Percentiles rank a stretch among this genome's conserved stretches.
Conservation (phyloP, 768 basidiomycete genomes). For the Lepiota venenata region DNA sequence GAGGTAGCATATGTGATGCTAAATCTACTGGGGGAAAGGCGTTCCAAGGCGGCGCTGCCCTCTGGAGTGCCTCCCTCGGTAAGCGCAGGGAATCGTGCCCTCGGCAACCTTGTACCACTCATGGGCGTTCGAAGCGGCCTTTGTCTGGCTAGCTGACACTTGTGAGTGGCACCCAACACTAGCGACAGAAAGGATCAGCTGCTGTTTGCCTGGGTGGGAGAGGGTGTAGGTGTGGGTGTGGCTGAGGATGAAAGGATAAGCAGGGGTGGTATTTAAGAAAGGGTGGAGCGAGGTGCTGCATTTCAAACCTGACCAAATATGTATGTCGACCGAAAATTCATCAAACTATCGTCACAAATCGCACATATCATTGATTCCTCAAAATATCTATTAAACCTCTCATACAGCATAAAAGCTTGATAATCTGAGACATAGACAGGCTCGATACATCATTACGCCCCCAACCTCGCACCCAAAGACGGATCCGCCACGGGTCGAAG, state of each 20-base stretch:
- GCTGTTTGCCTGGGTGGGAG: conserved; percentile 5
- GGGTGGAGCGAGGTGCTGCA: conserved; percentile 14
- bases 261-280: conserved; percentile 2
- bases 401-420: neutral
- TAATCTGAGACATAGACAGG: conserved; percentile 11
- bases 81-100: conserved; percentile 33
- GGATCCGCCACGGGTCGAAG: conserved; percentile 10
- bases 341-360: too few relatives aligned
- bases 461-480: conserved; percentile 35
- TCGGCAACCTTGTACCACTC: conserved; percentile 38
- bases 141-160: neutral
- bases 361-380: conserved; percentile 6
- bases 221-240: neutral
- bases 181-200: neutral
- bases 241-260: neutral
- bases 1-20: conserved; percentile 49
- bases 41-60: conserved; percentile 43
- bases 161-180: neutral
- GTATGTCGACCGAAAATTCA: conserved; percentile 11
- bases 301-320: conserved; percentile 36
- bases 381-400: conserved; percentile 13
- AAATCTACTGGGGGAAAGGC: conserved; percentile 44
- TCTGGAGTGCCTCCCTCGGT: conserved; percentile 14
- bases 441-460: conserved; percentile 3
- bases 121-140: conserved; percentile 17